Conservation (phyloP, 495 filamentous ascomycete species). For the Immersiella caudata region DNA sequence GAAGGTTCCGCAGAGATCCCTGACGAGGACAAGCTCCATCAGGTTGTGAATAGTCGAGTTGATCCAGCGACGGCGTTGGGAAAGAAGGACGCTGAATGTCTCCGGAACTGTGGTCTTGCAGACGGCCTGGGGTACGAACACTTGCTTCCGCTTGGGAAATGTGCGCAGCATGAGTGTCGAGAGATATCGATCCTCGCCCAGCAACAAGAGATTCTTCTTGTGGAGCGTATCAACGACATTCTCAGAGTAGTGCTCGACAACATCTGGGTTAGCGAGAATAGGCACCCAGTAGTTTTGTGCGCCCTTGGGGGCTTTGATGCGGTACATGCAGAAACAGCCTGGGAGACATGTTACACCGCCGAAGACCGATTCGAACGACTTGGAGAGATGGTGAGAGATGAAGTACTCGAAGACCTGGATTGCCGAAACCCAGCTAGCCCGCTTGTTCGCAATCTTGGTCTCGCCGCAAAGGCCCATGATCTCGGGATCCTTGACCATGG, state of each 20-base stretch:
- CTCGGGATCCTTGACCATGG: conserved; percentile 98
- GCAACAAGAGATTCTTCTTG: conserved; percentile 94
- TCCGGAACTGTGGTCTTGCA: conserved; percentile 98
- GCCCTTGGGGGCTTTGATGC: conserved; percentile 98
- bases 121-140: conserved; percentile 96
- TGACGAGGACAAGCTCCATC: conserved; percentile 94
- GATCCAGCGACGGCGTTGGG: conserved; percentile 96
- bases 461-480: conserved; percentile 99
- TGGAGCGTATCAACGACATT: conserved; percentile 99
- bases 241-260: conserved; percentile 99
- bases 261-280: conserved; percentile 96
- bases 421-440: conserved; percentile 90
- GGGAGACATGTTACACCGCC: conserved; percentile 99
- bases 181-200: conserved; percentile 96
- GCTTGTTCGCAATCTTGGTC: conserved; percentile 99
- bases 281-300: conserved; percentile 99
- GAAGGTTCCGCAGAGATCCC: conserved; percentile 97
- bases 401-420: conserved; percentile 99
- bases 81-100: conserved; percentile 86
- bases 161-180: conserved; percentile 97
- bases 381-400: conserved; percentile 94
- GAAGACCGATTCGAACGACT: conserved; percentile 97
- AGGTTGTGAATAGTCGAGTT: conserved; percentile 99
- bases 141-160: conserved; percentile 98
- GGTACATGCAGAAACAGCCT: conserved; percentile 99